Percentiles rank a stretch among this genome's conserved stretches.
Evolutionary conservation across 208 protist genomes (phyloP).

Genomic region (Trypanosoma platydactyli): DNA sequence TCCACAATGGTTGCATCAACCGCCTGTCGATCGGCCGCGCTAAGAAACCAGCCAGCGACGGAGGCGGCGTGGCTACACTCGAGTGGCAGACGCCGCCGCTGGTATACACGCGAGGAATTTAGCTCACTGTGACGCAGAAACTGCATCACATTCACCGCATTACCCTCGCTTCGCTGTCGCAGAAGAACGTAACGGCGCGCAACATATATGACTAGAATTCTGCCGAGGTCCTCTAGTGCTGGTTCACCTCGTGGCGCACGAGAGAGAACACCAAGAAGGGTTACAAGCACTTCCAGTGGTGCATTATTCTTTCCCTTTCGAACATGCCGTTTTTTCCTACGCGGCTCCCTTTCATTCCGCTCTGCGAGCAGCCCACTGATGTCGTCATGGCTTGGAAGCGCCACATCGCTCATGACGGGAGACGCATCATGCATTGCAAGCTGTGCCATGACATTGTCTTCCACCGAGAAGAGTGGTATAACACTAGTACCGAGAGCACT

Average conservation of each 20-base stretch:
- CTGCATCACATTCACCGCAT: slow-evolving; percentile 40
- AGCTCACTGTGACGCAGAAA: slow-evolving; percentile 10
- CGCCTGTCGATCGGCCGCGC: slow-evolving; percentile 19
- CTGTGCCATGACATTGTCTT: slow-evolving; percentile 19
- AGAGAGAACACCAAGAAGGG: slow-evolving; percentile 33
- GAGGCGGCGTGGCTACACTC: slow-evolving; percentile 32
- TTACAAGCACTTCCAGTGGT: slow-evolving; percentile 36
- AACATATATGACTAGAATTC: slow-evolving; percentile 57
- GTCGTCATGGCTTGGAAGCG: slow-evolving; percentile 29
- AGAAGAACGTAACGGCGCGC: slow-evolving; percentile 69
- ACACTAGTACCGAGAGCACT: neutral
- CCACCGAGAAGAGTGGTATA: slow-evolving; percentile 4
- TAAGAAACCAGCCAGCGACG: slow-evolving; percentile 40
- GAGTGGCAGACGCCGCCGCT: slow-evolving; percentile 42
- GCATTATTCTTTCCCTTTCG: neutral
- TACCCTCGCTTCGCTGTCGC: slow-evolving; percentile 49
- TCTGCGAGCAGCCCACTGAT: slow-evolving; percentile 17
- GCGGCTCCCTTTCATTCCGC: neutral
- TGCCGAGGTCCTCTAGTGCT: slow-evolving; percentile 40
- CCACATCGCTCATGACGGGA: slow-evolving; percentile 8
- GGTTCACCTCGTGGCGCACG: slow-evolving; percentile 22
- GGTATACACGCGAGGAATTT: slow-evolving; percentile 14
- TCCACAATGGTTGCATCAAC: slow-evolving; percentile 2
- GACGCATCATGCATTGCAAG: slow-evolving; percentile 11
- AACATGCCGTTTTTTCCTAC: slow-evolving; percentile 9